phyloP scores from a whole-genome alignment of 805 yeast genomes.

The Saturnispora serradocipensis region DNA sequence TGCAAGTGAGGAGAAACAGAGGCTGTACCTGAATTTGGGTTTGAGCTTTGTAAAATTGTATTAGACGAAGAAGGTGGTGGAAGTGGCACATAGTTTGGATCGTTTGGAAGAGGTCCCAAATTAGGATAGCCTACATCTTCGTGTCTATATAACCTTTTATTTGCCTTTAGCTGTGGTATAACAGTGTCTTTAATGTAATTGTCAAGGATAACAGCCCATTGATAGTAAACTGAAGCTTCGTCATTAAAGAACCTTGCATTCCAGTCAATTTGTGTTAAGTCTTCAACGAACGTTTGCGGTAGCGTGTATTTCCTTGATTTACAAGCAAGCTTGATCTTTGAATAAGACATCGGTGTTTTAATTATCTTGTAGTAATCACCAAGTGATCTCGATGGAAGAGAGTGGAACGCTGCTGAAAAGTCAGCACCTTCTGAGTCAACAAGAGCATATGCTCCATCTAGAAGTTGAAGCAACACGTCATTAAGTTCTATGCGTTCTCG shows the following conservation, averaged over 20 bases:
- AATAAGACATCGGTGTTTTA: conserved; percentile 72
- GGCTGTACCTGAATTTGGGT: background rate
- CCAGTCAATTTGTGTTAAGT: conserved; percentile 79
- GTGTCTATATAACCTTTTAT: conserved; percentile 21
- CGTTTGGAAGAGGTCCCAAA: conserved; percentile 58
- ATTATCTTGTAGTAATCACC: conserved; percentile 77
- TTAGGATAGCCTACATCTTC: conserved; percentile 44
- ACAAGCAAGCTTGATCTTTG: conserved; percentile 54
- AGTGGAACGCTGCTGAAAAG: conserved; percentile 42
- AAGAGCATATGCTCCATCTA: conserved; percentile 20
- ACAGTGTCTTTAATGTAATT: conserved; percentile 36
- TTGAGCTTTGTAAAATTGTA: background rate
- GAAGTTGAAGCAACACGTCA: conserved; percentile 1
- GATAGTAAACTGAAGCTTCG: conserved; percentile 55
- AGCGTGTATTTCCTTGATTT: conserved; percentile 44
- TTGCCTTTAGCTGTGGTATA: conserved; percentile 36
- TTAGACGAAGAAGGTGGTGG: background rate
- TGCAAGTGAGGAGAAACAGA: background rate
- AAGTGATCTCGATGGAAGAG: conserved; percentile 63
- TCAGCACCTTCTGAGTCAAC: conserved; percentile 22
- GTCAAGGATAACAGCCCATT: conserved; percentile 56
- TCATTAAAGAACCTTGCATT: conserved; percentile 82
- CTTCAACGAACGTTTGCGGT: conserved; percentile 64
- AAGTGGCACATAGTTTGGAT: conserved; percentile 8
- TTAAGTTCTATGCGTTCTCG: background rate